Percentiles rank a stretch among this genome's conserved stretches.
Conservation (phyloP, 306 rosid genomes). For the cucumber (Cucumis sativus) region Cucumber_9930_V3 NC_026661.2:21353001-21353500, state of each 20-base stretch:
- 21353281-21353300: neutral
- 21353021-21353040: neutral
- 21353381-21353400: slow-evolving; percentile 24
- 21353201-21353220: neutral
- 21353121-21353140: neutral
- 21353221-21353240: neutral
- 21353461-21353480: slow-evolving; percentile 57
- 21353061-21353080: neutral
- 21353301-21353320: slow-evolving; percentile 63
- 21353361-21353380: slow-evolving; percentile 80
- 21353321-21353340: slow-evolving; percentile 98
- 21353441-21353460: neutral
- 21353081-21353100: neutral
- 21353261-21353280: neutral
- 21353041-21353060: neutral
- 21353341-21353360: slow-evolving; percentile 91
- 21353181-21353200: neutral
- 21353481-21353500: slow-evolving; percentile 76
- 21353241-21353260: neutral
- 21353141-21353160: neutral
- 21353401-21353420: neutral
- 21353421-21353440: neutral
- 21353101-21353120: neutral
- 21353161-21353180: neutral
- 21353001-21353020: neutral